These are phyloP conservation scores for Aphanomyces stellatus DNA, from an alignment of 352 stramenopile genomes.

Conservation along the genomic window DNA sequence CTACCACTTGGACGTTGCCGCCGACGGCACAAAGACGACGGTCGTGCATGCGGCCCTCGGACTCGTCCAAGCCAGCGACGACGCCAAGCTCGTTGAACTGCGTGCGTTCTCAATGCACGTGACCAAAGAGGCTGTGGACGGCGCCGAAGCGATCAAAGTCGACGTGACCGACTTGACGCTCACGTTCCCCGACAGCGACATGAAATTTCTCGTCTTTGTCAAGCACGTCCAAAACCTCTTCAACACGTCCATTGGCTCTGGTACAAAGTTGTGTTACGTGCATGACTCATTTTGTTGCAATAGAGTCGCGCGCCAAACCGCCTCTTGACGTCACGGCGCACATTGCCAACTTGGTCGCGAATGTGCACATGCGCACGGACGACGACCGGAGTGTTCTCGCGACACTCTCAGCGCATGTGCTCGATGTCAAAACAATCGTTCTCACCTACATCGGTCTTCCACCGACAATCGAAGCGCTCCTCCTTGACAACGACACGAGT, in stretches of 20 bases:
- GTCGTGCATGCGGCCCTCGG: not conserved
- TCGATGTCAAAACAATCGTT: not conserved
- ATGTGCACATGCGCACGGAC: not conserved
- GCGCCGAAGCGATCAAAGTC: not conserved
- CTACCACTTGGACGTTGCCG: not conserved
- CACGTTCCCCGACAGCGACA: not conserved
- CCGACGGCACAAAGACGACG: not conserved
- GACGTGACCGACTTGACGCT: not conserved
- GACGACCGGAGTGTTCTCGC: not conserved
- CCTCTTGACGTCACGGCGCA: not conserved
- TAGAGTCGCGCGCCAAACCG: not conserved
- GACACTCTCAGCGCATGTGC: not conserved
- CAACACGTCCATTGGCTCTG: not conserved
- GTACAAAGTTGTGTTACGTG: not conserved
- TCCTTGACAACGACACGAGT: not conserved
- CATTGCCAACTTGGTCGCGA: not conserved
- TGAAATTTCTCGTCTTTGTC: slow-evolving; percentile 1
- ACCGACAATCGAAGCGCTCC: not conserved
- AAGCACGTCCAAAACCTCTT: slow-evolving; percentile 8
- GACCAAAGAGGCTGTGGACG: not conserved
- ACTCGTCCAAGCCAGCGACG: not conserved
- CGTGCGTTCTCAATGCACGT: not conserved
- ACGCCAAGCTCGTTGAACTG: not conserved
- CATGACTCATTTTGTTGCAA: not conserved
- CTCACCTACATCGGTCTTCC: not conserved